Base-by-base conservation (phyloP, 2,329 filamentous ascomycete species). In the Pseudocercospora cruenta region DNA sequence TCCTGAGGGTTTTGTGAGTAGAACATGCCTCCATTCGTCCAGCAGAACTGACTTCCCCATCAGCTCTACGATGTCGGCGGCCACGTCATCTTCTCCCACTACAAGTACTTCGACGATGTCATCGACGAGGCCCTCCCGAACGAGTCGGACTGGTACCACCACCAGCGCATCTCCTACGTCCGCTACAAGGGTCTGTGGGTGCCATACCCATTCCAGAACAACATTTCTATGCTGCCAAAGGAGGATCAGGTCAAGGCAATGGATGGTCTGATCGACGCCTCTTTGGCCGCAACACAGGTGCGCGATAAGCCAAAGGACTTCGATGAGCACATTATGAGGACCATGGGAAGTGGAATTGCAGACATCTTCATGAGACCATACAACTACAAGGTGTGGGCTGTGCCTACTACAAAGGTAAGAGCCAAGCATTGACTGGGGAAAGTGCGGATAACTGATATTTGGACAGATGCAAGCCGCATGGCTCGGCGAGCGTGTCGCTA, bases 91-190 rank as follows among this genome's bases (percentile, higher is more conserved):
- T 97, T 97, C 88, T 97, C 94, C 75, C 94, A 97, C 88, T 99
- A 99, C 91, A 97, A 97, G 85, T 99, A 99, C 89, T 99, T 99
- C 81, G 95, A 99, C 84, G 95, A 99, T 86, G 96, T 92, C 85
- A 90, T 99, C 79, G 88, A 98, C 80, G 95, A 99, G 86, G 95
- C 95, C 61, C 90, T 99, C 49, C 95, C 95, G 76, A 93, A 93
- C 78, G 88, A 93, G 66, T 90, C 92, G 67, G 95, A 99, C 84
- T 99, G 95, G 95, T 98, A 91, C 84, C 92, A 89, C 72, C 95
- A 99, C 85, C 91, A 99, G 86, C 94, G 95, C 79, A 95, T 99
- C 83, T 99, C 95, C 70, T 99, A 99, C 81, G 94, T 99, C 74
- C 94, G 95, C 79, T 97, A 93, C 90, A 94, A 96, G 89, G 86